A percentile compares a stretch with the other conserved stretches of the same genome.
phyloP scores from a whole-genome alignment of 2,329 filamentous ascomycete species.

The Colletotrichum tropicicola region DNA sequence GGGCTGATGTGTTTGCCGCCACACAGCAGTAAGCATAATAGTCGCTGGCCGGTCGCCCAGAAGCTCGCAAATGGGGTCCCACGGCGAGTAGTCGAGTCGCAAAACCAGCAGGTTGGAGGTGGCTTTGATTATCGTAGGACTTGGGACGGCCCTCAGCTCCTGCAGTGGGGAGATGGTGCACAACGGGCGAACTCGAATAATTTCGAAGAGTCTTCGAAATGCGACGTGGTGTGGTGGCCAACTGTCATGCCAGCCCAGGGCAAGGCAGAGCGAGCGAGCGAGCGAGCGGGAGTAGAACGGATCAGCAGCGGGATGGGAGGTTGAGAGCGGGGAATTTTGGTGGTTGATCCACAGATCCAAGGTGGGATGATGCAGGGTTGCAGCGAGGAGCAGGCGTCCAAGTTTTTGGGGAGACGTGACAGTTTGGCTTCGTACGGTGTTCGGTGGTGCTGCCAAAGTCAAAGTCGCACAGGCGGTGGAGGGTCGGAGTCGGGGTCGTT shows the following conservation, averaged over 20 bases:
- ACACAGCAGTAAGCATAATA: conserved; percentile 25
- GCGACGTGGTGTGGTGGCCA: conserved; percentile 12
- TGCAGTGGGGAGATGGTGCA: background rate
- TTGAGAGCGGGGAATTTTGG: conserved; percentile 30
- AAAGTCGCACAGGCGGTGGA: conserved; percentile 12
- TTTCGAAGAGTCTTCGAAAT: background rate
- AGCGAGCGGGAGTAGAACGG: conserved; percentile 15
- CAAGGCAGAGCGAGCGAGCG: conserved; percentile 10
- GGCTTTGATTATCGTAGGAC: conserved; percentile 1
- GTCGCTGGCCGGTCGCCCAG: background rate
- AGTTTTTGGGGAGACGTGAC: conserved; percentile 6
- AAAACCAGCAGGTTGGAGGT: background rate
- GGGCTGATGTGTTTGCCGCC: conserved; percentile 11
- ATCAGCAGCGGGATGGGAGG: conserved; percentile 28
- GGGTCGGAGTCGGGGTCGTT: background rate
- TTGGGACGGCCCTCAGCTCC: background rate
- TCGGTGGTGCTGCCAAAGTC: conserved; percentile 5
- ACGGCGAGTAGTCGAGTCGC: background rate
- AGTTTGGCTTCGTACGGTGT: conserved; percentile 21
- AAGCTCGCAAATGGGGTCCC: conserved; percentile 5
- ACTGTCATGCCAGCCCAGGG: conserved; percentile 10
- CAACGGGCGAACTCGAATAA: background rate
- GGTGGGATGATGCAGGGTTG: conserved; percentile 31
- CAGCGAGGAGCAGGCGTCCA: conserved; percentile 19
- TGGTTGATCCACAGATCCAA: conserved; percentile 27